These are phyloP conservation scores for Phytopythium aichiense DNA, from an alignment of 352 stramenopile genomes.

Conservation along the genomic window DNA sequence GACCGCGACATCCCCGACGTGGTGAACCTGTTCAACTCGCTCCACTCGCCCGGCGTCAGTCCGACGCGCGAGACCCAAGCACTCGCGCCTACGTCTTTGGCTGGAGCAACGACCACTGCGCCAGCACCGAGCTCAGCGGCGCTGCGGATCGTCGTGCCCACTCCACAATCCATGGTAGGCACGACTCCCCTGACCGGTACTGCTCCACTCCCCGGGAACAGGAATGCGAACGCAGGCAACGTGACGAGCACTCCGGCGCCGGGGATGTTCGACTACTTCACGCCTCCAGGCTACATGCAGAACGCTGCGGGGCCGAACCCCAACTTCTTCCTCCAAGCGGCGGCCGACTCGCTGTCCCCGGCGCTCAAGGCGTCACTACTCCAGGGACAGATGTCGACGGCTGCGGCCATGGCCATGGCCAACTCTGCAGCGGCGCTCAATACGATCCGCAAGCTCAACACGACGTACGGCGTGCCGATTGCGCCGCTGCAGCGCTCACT, in stretches of 20 bases:
- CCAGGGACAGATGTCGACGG: constrained; percentile 22
- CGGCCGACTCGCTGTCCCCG: constrained; percentile 35
- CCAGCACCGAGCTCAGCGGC: background rate
- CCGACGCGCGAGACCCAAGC: background rate
- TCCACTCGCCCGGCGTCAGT: constrained; percentile 37
- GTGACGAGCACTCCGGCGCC: constrained; percentile 3
- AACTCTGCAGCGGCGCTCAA: constrained; percentile 52
- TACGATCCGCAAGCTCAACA: constrained; percentile 52
- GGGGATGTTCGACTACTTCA: constrained; percentile 55
- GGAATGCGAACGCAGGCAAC: constrained; percentile 1
- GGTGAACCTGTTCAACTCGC: constrained; percentile 63
- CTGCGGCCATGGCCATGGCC: constrained; percentile 44
- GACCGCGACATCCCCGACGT: constrained; percentile 57
- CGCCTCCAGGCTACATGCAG: constrained; percentile 37
- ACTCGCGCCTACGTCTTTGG: background rate
- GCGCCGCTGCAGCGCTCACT: constrained; percentile 36
- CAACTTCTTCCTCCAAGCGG: constrained; percentile 32
- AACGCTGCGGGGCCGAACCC: constrained; percentile 28
- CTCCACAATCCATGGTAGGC: background rate
- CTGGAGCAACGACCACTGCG: background rate
- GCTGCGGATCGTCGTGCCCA: constrained; percentile 30
- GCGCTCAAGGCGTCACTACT: constrained; percentile 27
- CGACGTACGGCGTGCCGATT: constrained; percentile 46
- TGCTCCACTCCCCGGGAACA: constrained; percentile 5
- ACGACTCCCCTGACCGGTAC: constrained; percentile 2